Evolutionary conservation across 1,284 basidiomycete genomes (phyloP).

Genomic region (Cutaneotrichosporon sp.): DNA sequence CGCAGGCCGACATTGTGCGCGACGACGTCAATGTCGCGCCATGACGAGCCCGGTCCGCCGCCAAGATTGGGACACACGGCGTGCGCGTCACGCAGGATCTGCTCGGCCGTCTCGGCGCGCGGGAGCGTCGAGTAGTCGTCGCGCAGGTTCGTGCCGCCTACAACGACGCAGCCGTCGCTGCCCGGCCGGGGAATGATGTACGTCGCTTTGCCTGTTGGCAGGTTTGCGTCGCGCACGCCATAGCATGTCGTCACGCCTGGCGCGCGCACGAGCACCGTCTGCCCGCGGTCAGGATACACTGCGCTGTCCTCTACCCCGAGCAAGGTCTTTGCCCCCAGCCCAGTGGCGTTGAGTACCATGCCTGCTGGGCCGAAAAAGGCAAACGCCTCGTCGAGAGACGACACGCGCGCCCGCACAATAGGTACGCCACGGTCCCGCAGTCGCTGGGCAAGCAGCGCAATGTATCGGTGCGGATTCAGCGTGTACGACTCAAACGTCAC

Average conservation of each 20-base stretch:
- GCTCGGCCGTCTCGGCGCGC: constrained; percentile 24
- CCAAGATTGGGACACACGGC: constrained; percentile 43
- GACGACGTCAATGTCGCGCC: constrained; percentile 51
- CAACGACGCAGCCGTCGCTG: constrained; percentile 32
- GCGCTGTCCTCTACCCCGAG: constrained; percentile 71
- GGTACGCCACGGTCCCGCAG: constrained; percentile 33
- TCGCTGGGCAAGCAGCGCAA: constrained; percentile 33
- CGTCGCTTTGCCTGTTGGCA: constrained; percentile 9
- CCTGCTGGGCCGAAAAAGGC: constrained; percentile 19
- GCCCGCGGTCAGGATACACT: constrained; percentile 75
- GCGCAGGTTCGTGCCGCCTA: constrained; percentile 37
- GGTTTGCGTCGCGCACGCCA: constrained; percentile 17
- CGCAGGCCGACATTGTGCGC: constrained; percentile 63
- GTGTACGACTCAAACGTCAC: constrained; percentile 44
- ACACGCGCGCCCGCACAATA: constrained; percentile 38
- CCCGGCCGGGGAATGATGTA: constrained; percentile 49
- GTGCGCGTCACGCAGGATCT: constrained; percentile 41
- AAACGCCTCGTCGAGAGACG: constrained; percentile 44
- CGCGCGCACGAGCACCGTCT: constrained; percentile 71
- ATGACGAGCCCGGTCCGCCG: constrained; percentile 22
- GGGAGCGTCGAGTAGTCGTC: constrained; percentile 34
- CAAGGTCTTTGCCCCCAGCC: constrained; percentile 60
- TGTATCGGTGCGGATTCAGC: constrained; percentile 46
- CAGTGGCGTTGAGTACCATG: constrained; percentile 51
- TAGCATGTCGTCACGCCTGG: constrained; percentile 48